Percentiles rank a stretch among this genome's conserved stretches.
Evolutionary conservation across 2,329 filamentous ascomycete species (phyloP).

Genomic region (Ophiosphaerella korrae): DNA sequence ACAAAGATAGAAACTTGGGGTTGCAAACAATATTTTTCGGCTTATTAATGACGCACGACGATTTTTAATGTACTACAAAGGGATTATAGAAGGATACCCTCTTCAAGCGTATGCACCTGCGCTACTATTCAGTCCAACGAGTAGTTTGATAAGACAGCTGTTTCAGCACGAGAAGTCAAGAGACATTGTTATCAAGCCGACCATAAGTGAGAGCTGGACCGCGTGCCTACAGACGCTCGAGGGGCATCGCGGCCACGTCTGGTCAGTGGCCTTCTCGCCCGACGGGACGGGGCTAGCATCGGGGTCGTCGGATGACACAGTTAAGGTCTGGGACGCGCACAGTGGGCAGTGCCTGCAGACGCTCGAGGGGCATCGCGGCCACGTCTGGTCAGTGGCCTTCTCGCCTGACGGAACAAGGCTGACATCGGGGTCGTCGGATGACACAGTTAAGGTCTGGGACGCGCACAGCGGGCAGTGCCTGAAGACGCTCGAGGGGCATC

Average conservation of each 20-base stretch:
- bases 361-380: conserved; percentile 20
- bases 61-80: conserved; percentile 30
- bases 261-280: conserved; percentile 22
- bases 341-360: conserved; percentile 7
- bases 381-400: conserved; percentile 21
- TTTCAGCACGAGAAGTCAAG: no score
- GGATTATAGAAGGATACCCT: conserved; percentile 21
- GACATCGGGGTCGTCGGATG: not conserved
- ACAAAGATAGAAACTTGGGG: not conserved
- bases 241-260: conserved; percentile 14
- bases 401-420: conserved; percentile 11
- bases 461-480: not conserved
- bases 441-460: conserved; percentile 18
- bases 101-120: conserved; percentile 31
- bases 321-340: conserved; percentile 11
- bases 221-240: conserved; percentile 18
- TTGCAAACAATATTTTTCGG: not conserved
- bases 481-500: conserved; percentile 15
- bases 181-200: conserved; percentile 13
- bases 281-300: conserved; percentile 6
- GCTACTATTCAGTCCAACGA: conserved; percentile 26
- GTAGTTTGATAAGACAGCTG: no score
- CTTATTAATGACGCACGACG: conserved; percentile 19
- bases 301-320: not conserved
- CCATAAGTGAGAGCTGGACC: no score